These are phyloP conservation scores for Hanseniaspora uvarum DNA, from an alignment of 1,139 yeast genomes.

Conservation along the genomic window DNA sequence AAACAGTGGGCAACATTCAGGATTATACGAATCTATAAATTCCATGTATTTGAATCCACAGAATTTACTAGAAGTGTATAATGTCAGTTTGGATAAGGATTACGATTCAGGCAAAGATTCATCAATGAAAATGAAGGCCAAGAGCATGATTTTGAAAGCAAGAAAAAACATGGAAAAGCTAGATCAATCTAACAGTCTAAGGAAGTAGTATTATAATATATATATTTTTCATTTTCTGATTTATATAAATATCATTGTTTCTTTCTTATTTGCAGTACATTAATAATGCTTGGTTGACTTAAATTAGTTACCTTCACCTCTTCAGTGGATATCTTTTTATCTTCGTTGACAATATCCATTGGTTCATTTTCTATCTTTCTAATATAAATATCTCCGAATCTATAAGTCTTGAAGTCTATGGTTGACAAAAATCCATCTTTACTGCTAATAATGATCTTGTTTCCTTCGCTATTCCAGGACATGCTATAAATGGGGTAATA, in stretches of 20 bases:
- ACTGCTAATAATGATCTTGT: conserved; percentile 62
- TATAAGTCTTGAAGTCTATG: conserved; percentile 42
- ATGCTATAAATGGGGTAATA: conserved; percentile 82
- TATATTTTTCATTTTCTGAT: background rate
- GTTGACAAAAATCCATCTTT: conserved; percentile 86
- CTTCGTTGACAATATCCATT: conserved; percentile 19
- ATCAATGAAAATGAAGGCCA: conserved; percentile 28
- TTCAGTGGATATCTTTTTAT: background rate
- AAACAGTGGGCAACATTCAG: background rate
- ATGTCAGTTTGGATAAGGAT: conserved; percentile 25
- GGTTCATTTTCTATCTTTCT: conserved; percentile 17
- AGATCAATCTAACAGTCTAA: conserved; percentile 2
- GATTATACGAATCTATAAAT: conserved; percentile 26
- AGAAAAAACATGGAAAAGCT: conserved; percentile 21
- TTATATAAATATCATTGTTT: background rate
- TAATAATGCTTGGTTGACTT: background rate
- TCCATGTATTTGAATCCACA: conserved; percentile 28
- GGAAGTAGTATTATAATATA: background rate
- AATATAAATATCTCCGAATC: conserved; percentile 39
- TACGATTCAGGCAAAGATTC: conserved; percentile 21
- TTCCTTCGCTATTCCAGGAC: conserved; percentile 74
- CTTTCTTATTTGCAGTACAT: conserved; percentile 15
- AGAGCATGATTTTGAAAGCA: conserved; percentile 29
- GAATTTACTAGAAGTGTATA: conserved; percentile 26
- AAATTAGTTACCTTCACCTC: conserved; percentile 16